Base-by-base conservation (phyloP, 768 basidiomycete genomes). In the Leccinum uliginosum region DNA sequence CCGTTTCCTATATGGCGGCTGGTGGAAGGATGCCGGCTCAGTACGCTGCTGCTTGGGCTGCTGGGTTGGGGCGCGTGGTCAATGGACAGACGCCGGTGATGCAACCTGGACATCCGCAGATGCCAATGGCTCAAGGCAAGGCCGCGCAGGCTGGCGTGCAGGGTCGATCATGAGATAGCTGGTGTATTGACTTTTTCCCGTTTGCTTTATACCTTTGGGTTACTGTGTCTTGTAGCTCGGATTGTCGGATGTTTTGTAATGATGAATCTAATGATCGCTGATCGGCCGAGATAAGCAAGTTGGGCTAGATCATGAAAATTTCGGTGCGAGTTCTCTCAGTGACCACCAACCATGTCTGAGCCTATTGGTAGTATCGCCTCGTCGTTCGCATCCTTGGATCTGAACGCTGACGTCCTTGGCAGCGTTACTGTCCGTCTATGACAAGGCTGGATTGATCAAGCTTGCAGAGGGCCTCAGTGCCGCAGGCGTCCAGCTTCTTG, bases 381-480 rank as follows among this genome's bases (percentile, higher is more conserved):
- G 7, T 55, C 52, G 7, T 4, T 4, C 6, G 15, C 21, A 12
- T 30, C 51, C n/a, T 52, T 52, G 11, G 51, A 53, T 27, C 19
- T 21, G 9, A 7, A 0, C 27, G 9, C 53, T 62, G 49, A 64
- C 50, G 48, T 62, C 3, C 52, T 55, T 26, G 55, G 59, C 57
- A 93, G 96, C 95, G 21, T 76, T 99, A 54, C 76, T 99, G 51
- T 97, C 94, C 29, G 97, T 98, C 54, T 98, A 97, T 70, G 96
- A 98, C 78, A 99, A 99, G 76, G 82, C 88, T 50, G 83, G 85
- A 67, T 83, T 99, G 49, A 73, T 98, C 56, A 88, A 94, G 53
- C 82, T 99, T 48, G 97, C 97, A 23, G 80, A 83, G 62, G 91
- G 86, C n/a, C 84, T 98, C 57, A 79, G 83, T 56, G 78, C 80